Percentiles rank a stretch among this genome's conserved stretches.
phyloP scores from a whole-genome alignment of 164 flowering plant genomes.

The Chimonanthus praecox region DNA sequence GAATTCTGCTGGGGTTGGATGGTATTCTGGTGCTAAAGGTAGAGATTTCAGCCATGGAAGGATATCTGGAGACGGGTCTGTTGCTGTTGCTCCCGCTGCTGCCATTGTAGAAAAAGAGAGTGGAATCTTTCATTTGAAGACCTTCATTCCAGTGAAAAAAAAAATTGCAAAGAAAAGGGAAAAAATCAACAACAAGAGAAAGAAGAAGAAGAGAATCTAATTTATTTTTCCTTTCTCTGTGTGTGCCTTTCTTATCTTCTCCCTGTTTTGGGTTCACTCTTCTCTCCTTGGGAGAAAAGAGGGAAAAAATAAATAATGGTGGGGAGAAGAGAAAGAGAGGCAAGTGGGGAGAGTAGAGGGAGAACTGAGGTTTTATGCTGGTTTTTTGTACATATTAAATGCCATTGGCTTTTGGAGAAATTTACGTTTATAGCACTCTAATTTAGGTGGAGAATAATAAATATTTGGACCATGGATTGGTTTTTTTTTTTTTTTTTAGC shows the following conservation, averaged over 20 bases:
- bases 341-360: background rate
- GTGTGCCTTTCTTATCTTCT: background rate
- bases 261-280: background rate
- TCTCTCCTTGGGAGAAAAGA: background rate
- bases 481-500: too few relatives aligned
- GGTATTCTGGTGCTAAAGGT: slow-evolving; percentile 87
- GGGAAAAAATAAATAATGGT: background rate
- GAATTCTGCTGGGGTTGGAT: slow-evolving; percentile 78
- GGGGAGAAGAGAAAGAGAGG: background rate
- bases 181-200: background rate
- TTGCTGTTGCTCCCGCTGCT: background rate
- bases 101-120: slow-evolving; percentile 5
- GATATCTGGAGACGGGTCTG: slow-evolving; percentile 47
- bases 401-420: background rate
- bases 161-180: too few relatives aligned
- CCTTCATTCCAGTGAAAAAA: background rate
- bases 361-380: slow-evolving; percentile 2
- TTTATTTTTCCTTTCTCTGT: background rate
- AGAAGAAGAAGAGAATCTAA: background rate
- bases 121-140: background rate
- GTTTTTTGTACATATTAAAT: background rate
- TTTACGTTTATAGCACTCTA: background rate
- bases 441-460: background rate
- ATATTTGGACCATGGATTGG: background rate
- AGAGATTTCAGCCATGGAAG: slow-evolving; percentile 80